Conservation (phyloP, 192 early-diverging fungal genomes). For the Cetraspora pellucida region DNA sequence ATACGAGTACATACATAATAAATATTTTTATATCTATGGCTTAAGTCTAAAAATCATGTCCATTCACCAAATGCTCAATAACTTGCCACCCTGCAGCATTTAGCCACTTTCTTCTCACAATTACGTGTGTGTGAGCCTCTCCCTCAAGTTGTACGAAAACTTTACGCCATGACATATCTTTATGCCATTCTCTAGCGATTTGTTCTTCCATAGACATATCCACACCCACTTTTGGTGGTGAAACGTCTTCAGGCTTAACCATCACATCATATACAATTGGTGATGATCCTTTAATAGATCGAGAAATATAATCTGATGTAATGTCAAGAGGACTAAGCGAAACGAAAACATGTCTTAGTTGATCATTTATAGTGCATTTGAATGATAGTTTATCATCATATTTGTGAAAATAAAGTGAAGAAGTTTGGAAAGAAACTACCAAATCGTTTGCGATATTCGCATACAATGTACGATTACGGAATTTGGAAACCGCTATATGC, state of each 20-base stretch:
- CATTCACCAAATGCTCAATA: slow-evolving; percentile 43
- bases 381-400: slow-evolving; percentile 37
- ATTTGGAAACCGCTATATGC: slow-evolving; percentile 39
- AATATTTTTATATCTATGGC: neutral
- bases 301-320: slow-evolving; percentile 33
- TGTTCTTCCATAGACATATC: slow-evolving; percentile 25
- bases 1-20: too few relatives aligned
- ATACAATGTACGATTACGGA: slow-evolving; percentile 46
- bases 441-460: slow-evolving; percentile 55
- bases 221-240: neutral
- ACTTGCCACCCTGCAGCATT: slow-evolving; percentile 47
- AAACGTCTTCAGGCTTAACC: neutral
- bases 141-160: slow-evolving; percentile 45
- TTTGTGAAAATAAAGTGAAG: slow-evolving; percentile 31
- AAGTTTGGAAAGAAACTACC: slow-evolving; percentile 45
- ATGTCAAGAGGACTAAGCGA: slow-evolving; percentile 31
- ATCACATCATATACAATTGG: slow-evolving; percentile 41
- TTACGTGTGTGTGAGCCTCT: slow-evolving; percentile 49
- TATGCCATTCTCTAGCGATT: slow-evolving; percentile 43
- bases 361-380: slow-evolving; percentile 28
- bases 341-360: slow-evolving; percentile 24
- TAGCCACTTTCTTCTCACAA: slow-evolving; percentile 51
- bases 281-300: slow-evolving; percentile 24
- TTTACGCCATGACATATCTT: slow-evolving; percentile 51
- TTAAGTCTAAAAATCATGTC: slow-evolving; percentile 39